Evolutionary conservation across 2,329 filamentous ascomycete species (phyloP).

Genomic region (Penicillium sp.): DNA sequence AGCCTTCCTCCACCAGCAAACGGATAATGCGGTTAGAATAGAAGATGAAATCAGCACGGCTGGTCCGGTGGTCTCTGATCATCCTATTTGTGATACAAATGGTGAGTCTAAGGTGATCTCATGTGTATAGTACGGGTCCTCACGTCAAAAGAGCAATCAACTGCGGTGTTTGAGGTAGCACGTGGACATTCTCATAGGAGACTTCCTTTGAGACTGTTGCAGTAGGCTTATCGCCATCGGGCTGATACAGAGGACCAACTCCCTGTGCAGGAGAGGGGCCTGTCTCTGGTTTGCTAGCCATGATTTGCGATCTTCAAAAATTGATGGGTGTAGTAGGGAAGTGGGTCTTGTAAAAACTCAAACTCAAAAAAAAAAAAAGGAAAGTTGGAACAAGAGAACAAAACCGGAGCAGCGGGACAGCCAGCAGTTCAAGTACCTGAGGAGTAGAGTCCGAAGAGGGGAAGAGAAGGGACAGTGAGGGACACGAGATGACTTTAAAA

Average conservation of each 20-base stretch:
- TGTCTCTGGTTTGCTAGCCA: conserved; percentile 30
- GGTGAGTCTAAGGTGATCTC: conserved; percentile 7
- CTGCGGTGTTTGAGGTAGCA: conserved; percentile 90
- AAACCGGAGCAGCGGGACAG: not conserved
- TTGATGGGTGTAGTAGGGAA: not conserved
- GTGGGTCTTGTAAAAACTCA: not conserved
- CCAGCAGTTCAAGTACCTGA: not conserved
- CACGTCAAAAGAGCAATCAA: conserved; percentile 97
- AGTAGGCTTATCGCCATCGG: conserved; percentile 73
- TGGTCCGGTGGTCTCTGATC: conserved; percentile 87
- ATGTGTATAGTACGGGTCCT: conserved; percentile 43
- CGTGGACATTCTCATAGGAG: conserved; percentile 80
- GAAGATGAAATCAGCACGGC: conserved; percentile 96
- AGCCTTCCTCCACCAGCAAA: conserved; percentile 89
- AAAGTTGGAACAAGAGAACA: not conserved
- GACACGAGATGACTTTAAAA: not conserved
- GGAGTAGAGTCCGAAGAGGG: not conserved
- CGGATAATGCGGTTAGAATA: conserved; percentile 98
- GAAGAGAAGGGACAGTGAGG: not conserved
- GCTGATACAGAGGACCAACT: conserved; percentile 77
- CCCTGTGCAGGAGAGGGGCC: conserved; percentile 57
- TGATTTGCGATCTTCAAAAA: conserved; percentile 10
- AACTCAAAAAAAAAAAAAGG: no score
- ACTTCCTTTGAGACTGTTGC: conserved; percentile 86
- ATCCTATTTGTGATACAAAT: conserved; percentile 59